phyloP scores from a whole-genome alignment of 768 basidiomycete genomes.

The Lyophyllum decastes region DNA sequence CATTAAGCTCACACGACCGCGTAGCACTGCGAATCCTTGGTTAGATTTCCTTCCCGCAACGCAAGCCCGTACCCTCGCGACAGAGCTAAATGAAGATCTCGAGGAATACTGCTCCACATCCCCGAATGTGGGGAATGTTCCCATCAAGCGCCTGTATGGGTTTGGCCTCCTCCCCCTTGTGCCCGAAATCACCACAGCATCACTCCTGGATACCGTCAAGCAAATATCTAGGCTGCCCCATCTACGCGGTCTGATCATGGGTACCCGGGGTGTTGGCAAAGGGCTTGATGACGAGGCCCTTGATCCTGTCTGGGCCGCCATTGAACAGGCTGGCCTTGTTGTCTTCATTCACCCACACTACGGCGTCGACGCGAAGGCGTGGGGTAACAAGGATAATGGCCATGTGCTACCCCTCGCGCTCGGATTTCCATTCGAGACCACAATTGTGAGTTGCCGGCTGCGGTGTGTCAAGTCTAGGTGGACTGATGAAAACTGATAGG shows the following conservation, averaged over 20 bases:
- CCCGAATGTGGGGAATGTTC: constrained; percentile 39
- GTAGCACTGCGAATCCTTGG: constrained; percentile 88
- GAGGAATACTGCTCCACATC: constrained; percentile 77
- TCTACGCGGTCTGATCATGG: constrained; percentile 78
- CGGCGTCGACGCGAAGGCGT: constrained; percentile 71
- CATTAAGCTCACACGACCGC: background rate
- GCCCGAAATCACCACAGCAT: constrained; percentile 52
- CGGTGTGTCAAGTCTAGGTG: background rate
- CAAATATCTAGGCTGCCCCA: constrained; percentile 69
- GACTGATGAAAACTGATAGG: constrained; percentile 33
- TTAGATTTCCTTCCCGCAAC: constrained; percentile 79
- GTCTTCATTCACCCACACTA: constrained; percentile 90
- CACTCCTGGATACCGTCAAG: constrained; percentile 63
- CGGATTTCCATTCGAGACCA: constrained; percentile 91
- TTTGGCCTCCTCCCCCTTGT: constrained; percentile 87
- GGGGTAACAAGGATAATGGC: constrained; percentile 79
- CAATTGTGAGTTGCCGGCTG: constrained; percentile 56
- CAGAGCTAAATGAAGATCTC: constrained; percentile 74
- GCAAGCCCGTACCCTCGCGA: constrained; percentile 66
- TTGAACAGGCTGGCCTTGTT: constrained; percentile 68
- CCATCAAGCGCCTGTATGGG: constrained; percentile 72
- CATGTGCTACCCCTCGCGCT: constrained; percentile 86
- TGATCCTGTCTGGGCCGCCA: constrained; percentile 81
- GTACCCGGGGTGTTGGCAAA: constrained; percentile 74
- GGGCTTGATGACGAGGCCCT: constrained; percentile 81